Conservation (phyloP, 768 basidiomycete genomes). For the Rhodotorula toruloides region DNA sequence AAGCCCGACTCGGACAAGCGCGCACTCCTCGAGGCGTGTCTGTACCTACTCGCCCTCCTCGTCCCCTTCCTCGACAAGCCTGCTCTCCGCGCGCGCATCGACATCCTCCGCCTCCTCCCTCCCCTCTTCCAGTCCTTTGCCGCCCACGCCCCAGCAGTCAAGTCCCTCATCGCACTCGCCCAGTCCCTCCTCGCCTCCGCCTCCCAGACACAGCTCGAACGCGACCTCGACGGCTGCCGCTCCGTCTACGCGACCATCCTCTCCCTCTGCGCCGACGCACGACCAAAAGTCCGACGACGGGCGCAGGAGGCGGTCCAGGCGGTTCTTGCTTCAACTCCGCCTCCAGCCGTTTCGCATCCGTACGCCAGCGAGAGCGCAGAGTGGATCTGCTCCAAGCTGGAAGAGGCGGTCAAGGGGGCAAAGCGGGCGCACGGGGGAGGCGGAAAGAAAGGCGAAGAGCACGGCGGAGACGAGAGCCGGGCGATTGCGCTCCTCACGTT, state of each 20-base stretch:
- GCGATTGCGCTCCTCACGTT: slow-evolving; percentile 63
- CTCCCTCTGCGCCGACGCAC: slow-evolving; percentile 72
- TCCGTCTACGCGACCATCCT: slow-evolving; percentile 81
- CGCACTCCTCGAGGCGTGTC: slow-evolving; percentile 71
- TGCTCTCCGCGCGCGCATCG: slow-evolving; percentile 72
- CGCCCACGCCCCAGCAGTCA: slow-evolving; percentile 52
- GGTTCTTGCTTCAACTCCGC: slow-evolving; percentile 67
- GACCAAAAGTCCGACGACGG: slow-evolving; percentile 89
- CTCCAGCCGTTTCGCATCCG: slow-evolving; percentile 73
- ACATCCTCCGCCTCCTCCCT: slow-evolving; percentile 64
- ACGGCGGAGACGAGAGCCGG: slow-evolving; percentile 60
- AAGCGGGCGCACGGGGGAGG: slow-evolving; percentile 57
- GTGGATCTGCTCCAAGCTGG: slow-evolving; percentile 65
- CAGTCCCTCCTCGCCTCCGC: slow-evolving; percentile 64
- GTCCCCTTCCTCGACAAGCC: slow-evolving; percentile 69
- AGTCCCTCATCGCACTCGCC: slow-evolving; percentile 78
- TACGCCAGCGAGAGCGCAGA: slow-evolving; percentile 75
- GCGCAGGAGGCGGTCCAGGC: slow-evolving; percentile 80
- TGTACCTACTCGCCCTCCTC: slow-evolving; percentile 76
- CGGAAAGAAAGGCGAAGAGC: slow-evolving; percentile 51
- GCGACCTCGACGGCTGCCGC: slow-evolving; percentile 52
- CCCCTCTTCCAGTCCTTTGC: slow-evolving; percentile 63
- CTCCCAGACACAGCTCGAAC: slow-evolving; percentile 59
- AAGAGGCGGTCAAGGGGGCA: slow-evolving; percentile 61
- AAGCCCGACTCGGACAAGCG: slow-evolving; percentile 56